phyloP scores from a whole-genome alignment of 495 filamentous ascomycete species.

The Melanomma pulvis-pyrius region DNA sequence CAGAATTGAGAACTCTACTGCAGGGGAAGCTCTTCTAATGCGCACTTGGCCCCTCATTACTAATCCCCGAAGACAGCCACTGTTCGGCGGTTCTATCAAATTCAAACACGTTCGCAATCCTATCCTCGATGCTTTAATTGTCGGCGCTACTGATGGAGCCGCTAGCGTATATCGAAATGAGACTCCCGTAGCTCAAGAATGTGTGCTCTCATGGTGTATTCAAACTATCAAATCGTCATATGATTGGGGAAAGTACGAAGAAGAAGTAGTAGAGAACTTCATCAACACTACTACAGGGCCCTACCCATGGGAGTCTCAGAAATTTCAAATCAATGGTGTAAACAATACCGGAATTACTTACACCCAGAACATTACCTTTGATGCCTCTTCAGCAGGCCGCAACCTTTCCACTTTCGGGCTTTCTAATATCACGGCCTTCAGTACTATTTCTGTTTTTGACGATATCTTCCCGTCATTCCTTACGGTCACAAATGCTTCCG shows the following conservation, averaged over 20 bases:
- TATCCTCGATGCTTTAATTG: constrained; percentile 15
- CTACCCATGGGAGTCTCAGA: constrained; percentile 12
- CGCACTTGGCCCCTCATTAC: constrained; percentile 14
- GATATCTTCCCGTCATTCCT: constrained; percentile 19
- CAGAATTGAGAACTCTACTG: neutral
- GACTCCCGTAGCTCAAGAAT: constrained; percentile 24
- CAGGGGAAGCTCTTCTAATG: constrained; percentile 16
- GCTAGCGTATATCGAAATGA: constrained; percentile 14
- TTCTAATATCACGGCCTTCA: neutral
- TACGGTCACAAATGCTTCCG: neutral
- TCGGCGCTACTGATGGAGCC: neutral
- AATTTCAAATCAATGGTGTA: neutral
- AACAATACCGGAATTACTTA: constrained; percentile 2
- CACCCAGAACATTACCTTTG: constrained; percentile 9
- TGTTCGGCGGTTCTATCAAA: constrained; percentile 16
- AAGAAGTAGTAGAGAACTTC: constrained; percentile 5
- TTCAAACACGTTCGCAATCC: constrained; percentile 25
- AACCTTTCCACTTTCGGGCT: neutral
- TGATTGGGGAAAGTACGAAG: constrained; percentile 19
- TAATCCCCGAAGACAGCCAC: neutral
- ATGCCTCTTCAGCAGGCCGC: neutral
- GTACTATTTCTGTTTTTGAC: constrained; percentile 15
- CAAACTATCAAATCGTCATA: constrained; percentile 31
- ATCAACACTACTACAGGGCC: constrained; percentile 20
- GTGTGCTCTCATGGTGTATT: constrained; percentile 25